These are phyloP conservation scores for Aspergillus ibericus DNA, from an alignment of 2,329 filamentous ascomycete genomes.

Conservation along the genomic window DNA sequence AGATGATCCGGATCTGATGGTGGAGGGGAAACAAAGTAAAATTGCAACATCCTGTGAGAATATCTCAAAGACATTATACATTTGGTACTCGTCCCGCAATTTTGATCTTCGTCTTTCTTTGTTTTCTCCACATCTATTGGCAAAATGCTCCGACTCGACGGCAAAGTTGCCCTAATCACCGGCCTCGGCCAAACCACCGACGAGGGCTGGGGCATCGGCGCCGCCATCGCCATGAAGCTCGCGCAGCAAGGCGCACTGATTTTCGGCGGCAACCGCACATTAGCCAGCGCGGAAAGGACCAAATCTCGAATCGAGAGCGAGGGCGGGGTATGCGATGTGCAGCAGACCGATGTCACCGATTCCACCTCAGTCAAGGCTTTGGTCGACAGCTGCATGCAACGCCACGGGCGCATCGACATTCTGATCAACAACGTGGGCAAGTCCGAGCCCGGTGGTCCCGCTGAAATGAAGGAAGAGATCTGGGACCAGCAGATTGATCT, in stretches of 20 bases:
- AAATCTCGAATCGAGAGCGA: conserved; percentile 39
- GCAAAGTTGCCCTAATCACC: conserved; percentile 27
- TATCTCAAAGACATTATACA: no score
- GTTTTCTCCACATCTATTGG: no score
- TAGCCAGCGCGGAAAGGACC: conserved; percentile 43
- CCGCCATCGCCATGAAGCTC: conserved; percentile 51
- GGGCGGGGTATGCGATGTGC: conserved; percentile 39
- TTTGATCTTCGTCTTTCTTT: no score
- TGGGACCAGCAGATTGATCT: conserved; percentile 58
- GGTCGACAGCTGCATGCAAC: conserved; percentile 53
- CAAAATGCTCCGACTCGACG: conserved; percentile 27
- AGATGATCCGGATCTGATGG: no score
- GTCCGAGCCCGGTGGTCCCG: conserved; percentile 55
- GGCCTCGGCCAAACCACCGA: conserved; percentile 40
- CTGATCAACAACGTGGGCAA: conserved; percentile 62
- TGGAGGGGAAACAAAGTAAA: no score
- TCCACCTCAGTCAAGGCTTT: conserved; percentile 52
- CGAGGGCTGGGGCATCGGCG: conserved; percentile 52
- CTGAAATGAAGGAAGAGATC: conserved; percentile 47
- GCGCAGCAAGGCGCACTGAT: conserved; percentile 51
- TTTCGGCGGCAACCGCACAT: conserved; percentile 53
- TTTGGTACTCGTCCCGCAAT: no score
- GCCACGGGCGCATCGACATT: conserved; percentile 60
- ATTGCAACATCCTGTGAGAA: no score
- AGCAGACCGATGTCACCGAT: conserved; percentile 55